Evolutionary conservation across 1,284 basidiomycete genomes (phyloP).

Genomic region (Cryptococcus sp.): DNA sequence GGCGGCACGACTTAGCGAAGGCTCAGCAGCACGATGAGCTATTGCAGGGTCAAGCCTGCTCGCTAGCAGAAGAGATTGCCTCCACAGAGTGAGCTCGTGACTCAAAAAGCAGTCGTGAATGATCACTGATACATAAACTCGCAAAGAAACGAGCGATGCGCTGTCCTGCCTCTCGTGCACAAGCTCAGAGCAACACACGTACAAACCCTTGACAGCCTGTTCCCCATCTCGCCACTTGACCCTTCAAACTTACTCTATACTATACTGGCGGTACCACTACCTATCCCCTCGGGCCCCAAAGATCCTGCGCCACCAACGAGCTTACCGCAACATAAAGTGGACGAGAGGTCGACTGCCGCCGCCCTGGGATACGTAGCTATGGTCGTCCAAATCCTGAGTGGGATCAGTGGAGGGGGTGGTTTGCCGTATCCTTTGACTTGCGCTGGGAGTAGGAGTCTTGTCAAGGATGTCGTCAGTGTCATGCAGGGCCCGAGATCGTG

Average conservation of each 20-base stretch:
- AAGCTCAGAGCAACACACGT: conserved; percentile 68
- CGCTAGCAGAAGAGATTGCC: conserved; percentile 27
- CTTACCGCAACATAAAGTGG: conserved; percentile 64
- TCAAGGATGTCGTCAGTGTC: conserved; percentile 84
- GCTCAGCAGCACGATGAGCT: conserved; percentile 35
- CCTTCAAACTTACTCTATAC: conserved; percentile 80
- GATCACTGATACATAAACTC: too few species aligned
- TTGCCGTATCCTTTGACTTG: conserved; percentile 86
- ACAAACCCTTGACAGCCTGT: conserved; percentile 75
- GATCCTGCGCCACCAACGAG: conserved; percentile 83
- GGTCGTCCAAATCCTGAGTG: conserved; percentile 74
- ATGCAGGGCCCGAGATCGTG: conserved; percentile 92
- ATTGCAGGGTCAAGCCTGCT: conserved; percentile 18
- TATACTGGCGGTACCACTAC: conserved; percentile 77
- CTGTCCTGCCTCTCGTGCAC: conserved; percentile 55
- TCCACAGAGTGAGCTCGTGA: conserved; percentile 29
- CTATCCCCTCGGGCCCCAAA: conserved; percentile 71
- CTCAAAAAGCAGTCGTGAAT: too few species aligned
- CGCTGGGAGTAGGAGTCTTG: conserved; percentile 81
- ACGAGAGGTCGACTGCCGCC: conserved; percentile 79
- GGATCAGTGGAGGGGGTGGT: conserved; percentile 64
- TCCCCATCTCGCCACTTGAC: conserved; percentile 81
- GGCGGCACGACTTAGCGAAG: conserved; percentile 29
- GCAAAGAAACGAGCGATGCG: background rate
- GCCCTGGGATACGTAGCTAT: conserved; percentile 86